phyloP scores from a whole-genome alignment of 139 green algal genomes.

The Micromonas commoda region DNA sequence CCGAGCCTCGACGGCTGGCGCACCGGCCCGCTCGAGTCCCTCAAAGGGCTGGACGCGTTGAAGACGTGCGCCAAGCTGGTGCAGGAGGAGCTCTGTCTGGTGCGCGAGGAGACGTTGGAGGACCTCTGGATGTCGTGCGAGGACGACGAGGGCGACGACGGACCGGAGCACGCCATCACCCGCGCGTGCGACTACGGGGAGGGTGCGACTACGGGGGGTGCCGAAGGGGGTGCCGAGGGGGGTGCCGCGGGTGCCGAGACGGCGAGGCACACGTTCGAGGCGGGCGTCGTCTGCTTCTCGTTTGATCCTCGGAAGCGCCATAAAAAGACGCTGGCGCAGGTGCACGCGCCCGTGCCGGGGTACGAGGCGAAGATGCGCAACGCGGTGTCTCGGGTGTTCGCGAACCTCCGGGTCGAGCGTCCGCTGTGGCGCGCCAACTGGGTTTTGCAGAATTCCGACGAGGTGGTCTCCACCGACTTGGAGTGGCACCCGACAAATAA shows the following conservation, averaged over 20 bases:
- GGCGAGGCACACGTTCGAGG: too few relatives aligned
- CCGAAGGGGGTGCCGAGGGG: too few relatives aligned
- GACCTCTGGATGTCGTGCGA: not conserved
- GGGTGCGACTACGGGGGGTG: too few relatives aligned
- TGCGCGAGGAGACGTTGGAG: not conserved
- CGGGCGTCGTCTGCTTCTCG: not conserved
- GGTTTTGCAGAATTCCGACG: conserved; percentile 10
- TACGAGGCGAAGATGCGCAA: not conserved
- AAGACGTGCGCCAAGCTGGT: not conserved
- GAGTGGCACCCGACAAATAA: conserved; percentile 12
- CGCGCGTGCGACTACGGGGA: too few relatives aligned
- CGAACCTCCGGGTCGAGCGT: not conserved
- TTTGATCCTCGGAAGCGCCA: conserved; percentile 9
- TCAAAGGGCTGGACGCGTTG: not conserved
- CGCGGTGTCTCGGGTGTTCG: not conserved
- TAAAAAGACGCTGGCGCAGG: not conserved
- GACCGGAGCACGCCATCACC: not conserved
- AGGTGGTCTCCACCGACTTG: not conserved
- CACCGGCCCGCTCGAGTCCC: not conserved
- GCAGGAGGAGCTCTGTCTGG: conserved; percentile 7
- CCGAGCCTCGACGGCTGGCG: not conserved
- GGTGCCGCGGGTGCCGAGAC: too few relatives aligned
- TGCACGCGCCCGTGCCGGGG: conserved; percentile 5
- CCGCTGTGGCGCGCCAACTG: conserved; percentile 15
- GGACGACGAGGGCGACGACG: not conserved